Conservation (phyloP, 805 yeast genomes). For the Candida sphagnicola region DNA sequence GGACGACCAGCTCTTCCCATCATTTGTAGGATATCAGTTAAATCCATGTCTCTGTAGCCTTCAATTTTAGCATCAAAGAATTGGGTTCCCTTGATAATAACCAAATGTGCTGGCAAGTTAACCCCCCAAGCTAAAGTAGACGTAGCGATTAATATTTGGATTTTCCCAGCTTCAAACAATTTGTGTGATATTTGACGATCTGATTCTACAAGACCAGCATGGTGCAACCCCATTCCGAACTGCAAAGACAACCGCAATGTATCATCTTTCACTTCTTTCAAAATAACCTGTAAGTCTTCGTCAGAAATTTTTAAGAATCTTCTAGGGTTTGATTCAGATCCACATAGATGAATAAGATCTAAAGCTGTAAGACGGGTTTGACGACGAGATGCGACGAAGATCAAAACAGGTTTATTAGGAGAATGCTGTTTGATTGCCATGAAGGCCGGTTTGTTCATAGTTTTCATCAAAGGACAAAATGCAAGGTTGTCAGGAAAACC, state of each 20-base stretch:
- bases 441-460: conserved; percentile 86
- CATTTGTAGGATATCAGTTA: conserved; percentile 79
- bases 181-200: conserved; percentile 71
- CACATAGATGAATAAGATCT: conserved; percentile 75
- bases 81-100: conserved; percentile 73
- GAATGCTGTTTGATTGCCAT: conserved; percentile 91
- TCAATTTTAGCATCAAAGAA: conserved; percentile 61
- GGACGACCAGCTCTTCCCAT: conserved; percentile 88
- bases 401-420: conserved; percentile 75
- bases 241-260: conserved; percentile 70
- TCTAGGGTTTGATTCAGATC: conserved; percentile 72
- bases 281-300: conserved; percentile 48
- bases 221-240: conserved; percentile 79
- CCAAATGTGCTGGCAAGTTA: conserved; percentile 75
- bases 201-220: conserved; percentile 74
- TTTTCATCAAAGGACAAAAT: conserved; percentile 81
- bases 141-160: conserved; percentile 72
- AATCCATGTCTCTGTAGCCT: conserved; percentile 75
- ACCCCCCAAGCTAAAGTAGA: conserved; percentile 90
- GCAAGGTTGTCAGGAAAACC: conserved; percentile 82
- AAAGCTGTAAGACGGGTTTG: conserved; percentile 79
- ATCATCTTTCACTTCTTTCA: conserved; percentile 70
- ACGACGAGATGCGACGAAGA: conserved; percentile 81
- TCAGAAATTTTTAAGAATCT: conserved; percentile 67
- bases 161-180: conserved; percentile 63